phyloP scores from a whole-genome alignment of 352 stramenopile genomes.

The Plasmopara halstedii region DNA sequence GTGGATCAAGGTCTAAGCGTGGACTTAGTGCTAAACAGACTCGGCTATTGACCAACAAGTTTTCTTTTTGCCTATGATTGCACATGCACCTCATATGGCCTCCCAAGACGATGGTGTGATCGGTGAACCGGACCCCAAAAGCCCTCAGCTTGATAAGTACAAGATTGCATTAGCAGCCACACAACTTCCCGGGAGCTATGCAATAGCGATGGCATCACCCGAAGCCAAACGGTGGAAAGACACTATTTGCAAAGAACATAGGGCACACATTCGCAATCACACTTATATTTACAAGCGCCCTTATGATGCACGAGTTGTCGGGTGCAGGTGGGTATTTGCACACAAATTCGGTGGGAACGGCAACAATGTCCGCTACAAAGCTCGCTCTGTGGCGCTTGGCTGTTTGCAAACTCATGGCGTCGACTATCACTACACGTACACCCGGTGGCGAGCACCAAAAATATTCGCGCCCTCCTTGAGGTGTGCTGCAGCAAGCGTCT shows the following conservation, averaged over 20 bases:
- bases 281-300: slow-evolving; percentile 1
- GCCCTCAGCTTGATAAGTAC: background rate
- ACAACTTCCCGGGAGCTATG: background rate
- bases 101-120: background rate
- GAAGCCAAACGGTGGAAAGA: background rate
- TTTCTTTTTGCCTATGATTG: background rate
- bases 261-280: slow-evolving; percentile 15
- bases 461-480: slow-evolving; percentile 14
- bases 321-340: slow-evolving; percentile 10
- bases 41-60: background rate
- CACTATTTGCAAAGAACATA: background rate
- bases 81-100: too few species aligned
- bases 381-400: slow-evolving; percentile 17
- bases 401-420: slow-evolving; percentile 19
- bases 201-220: background rate
- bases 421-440: slow-evolving; percentile 22
- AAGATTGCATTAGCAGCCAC: background rate
- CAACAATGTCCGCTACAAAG: slow-evolving; percentile 21
- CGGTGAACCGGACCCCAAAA: background rate
- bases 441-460: slow-evolving; percentile 19
- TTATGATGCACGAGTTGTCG: slow-evolving; percentile 1
- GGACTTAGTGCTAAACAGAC: background rate
- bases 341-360: slow-evolving; percentile 15
- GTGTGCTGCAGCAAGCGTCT: background rate
- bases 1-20: background rate